A percentile compares a stretch with the other conserved stretches of the same genome.
Evolutionary conservation across 192 early-diverging fungal species (phyloP).

Genomic region (Haplosporangium gracile): DNA sequence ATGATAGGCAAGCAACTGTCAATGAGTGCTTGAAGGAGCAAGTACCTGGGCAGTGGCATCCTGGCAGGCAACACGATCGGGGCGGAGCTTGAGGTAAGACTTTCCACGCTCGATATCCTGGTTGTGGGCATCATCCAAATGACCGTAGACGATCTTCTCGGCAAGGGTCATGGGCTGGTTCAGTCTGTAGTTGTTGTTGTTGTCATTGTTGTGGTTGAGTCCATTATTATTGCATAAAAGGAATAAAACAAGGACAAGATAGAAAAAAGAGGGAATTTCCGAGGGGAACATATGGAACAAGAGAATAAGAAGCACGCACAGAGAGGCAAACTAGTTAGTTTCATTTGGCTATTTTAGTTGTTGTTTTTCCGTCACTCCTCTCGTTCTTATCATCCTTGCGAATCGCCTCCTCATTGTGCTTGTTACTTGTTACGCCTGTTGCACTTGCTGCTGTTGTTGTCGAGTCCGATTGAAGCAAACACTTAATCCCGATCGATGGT

Average conservation of each 20-base stretch:
- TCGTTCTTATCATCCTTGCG: background rate
- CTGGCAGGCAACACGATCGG: slow-evolving; percentile 99
- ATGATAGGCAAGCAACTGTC: background rate
- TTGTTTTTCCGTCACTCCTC: background rate
- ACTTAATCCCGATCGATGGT: too few relatives aligned
- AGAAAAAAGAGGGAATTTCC: background rate
- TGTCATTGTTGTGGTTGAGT: background rate
- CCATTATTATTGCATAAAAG: background rate
- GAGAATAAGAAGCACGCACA: background rate
- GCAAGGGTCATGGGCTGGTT: slow-evolving; percentile 92
- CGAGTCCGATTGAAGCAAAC: too few relatives aligned
- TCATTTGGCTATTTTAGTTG: background rate
- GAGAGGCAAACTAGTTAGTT: background rate
- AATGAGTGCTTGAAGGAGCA: too few relatives aligned
- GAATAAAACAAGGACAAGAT: background rate
- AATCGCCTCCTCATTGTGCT: background rate
- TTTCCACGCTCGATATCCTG: slow-evolving; percentile 94
- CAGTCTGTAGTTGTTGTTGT: slow-evolving; percentile 67
- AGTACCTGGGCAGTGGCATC: slow-evolving; percentile 93
- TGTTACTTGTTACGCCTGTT: too few relatives aligned
- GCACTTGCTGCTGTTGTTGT: too few relatives aligned
- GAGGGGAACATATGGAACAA: slow-evolving; percentile 3
- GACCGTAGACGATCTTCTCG: slow-evolving; percentile 98
- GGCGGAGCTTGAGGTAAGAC: slow-evolving; percentile 95
- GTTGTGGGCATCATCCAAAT: slow-evolving; percentile 94